phyloP scores from a whole-genome alignment of 192 early-diverging fungal species.

The Paraglomus brasilianum region DNA sequence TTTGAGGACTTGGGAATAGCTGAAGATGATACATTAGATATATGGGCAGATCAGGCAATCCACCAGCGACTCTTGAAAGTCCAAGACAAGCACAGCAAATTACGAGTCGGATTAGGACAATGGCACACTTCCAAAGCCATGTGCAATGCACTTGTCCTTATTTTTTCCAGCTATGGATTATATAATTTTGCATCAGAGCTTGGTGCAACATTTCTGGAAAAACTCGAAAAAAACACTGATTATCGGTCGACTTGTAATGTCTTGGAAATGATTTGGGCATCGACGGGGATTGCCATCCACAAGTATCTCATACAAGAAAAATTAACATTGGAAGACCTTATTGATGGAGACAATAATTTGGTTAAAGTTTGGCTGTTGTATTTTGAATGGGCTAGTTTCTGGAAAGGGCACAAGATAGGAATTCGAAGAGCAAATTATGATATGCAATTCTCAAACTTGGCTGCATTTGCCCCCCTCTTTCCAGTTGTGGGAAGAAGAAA shows the following conservation, averaged over 20 bases:
- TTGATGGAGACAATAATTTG: neutral
- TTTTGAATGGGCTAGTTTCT: neutral
- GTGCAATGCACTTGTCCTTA: neutral
- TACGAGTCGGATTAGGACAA: conserved; percentile 1
- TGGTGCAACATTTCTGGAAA: neutral
- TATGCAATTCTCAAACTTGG: neutral
- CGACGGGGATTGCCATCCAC: neutral
- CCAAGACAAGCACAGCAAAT: neutral
- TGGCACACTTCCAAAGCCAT: conserved; percentile 3
- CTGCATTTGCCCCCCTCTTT: conserved; percentile 17
- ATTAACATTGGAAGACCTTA: neutral
- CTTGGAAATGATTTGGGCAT: neutral
- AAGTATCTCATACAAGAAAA: neutral
- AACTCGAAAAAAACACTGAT: neutral
- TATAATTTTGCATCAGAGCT: neutral
- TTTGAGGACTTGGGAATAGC: neutral
- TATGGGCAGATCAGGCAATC: conserved; percentile 2
- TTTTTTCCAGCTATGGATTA: conserved; percentile 12
- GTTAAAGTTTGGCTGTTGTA: neutral
- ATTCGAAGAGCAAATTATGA: neutral
- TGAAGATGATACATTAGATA: neutral
- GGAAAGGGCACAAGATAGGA: neutral
- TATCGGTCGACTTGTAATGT: neutral
- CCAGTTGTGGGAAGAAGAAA: neutral
- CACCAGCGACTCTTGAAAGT: neutral